These are phyloP conservation scores for Serendipita sp. DNA, from an alignment of 768 basidiomycete genomes.

Conservation along the genomic window DNA sequence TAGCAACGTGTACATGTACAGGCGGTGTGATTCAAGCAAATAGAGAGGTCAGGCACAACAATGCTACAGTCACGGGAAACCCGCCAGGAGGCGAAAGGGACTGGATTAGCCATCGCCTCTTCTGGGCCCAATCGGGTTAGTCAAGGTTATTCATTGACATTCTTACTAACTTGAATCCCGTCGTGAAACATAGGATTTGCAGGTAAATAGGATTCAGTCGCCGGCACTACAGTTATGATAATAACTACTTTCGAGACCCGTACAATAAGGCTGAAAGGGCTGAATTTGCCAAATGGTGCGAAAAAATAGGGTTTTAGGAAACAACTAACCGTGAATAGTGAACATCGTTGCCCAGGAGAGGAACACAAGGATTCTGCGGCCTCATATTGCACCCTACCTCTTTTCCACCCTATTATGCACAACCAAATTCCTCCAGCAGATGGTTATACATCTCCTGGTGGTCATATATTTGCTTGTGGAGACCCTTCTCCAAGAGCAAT, in stretches of 20 bases:
- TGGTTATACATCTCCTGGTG: conserved; percentile 40
- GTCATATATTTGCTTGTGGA: conserved; percentile 36
- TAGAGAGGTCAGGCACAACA: conserved; percentile 31
- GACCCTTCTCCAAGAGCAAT: conserved; percentile 19
- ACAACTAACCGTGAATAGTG: not conserved
- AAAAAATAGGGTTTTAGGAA: not conserved
- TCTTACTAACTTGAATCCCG: conserved; percentile 15
- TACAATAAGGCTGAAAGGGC: conserved; percentile 41
- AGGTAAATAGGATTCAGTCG: not conserved
- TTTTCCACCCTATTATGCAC: conserved; percentile 30
- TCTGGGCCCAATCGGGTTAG: conserved; percentile 40
- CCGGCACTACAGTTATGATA: conserved; percentile 19
- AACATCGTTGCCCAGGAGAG: not conserved
- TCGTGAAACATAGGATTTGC: conserved; percentile 30
- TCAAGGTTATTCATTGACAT: no score
- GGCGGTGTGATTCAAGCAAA: conserved; percentile 11
- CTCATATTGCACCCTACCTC: conserved; percentile 37
- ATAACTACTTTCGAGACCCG: conserved; percentile 16
- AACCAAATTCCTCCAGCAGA: conserved; percentile 6
- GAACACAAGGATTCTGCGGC: conserved; percentile 22
- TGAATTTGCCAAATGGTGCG: conserved; percentile 38
- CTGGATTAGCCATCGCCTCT: conserved; percentile 33
- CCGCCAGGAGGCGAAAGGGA: conserved; percentile 27
- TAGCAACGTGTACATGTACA: conserved; percentile 28
- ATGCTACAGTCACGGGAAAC: not conserved